Evolutionary conservation across 2,329 filamentous ascomycete genomes (phyloP).

Genomic region (Arthrocladium fulminans): DNA sequence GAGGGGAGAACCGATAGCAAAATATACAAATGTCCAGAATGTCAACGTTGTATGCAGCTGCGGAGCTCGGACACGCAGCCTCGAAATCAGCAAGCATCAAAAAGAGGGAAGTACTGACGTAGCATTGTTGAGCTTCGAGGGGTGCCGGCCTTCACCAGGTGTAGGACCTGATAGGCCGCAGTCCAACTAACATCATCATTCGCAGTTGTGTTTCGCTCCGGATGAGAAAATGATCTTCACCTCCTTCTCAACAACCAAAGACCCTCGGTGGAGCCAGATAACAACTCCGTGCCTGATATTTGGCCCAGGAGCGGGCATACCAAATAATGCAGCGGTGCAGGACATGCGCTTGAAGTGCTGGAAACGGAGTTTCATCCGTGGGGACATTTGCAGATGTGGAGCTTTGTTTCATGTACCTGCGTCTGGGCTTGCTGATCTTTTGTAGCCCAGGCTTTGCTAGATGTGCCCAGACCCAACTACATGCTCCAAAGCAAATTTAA

Average conservation of each 20-base stretch:
- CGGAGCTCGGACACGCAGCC: no score
- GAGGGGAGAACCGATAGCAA: no score
- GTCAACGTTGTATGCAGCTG: no score
- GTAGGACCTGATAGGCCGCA: no score
- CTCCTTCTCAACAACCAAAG: not conserved
- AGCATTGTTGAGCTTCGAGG: no score
- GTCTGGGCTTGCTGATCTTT: not conserved
- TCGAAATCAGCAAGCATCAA: no score
- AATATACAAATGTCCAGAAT: no score
- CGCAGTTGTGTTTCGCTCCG: not conserved
- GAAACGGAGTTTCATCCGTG: not conserved
- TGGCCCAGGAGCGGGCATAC: no score
- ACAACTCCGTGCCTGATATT: not conserved
- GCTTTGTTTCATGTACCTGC: not conserved
- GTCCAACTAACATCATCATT: no score
- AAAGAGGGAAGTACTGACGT: no score
- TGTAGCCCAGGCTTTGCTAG: not conserved
- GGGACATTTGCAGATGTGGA: not conserved
- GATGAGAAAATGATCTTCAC: not conserved
- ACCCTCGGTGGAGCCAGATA: not conserved
- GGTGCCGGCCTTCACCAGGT: no score
- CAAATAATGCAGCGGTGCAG: no score
- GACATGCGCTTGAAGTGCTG: not conserved
- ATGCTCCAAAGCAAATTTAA: constrained; percentile 1
- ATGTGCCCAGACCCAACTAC: not conserved